A percentile compares a stretch with the other conserved stretches of the same genome.
Conservation (phyloP, 1,284 basidiomycete species). For the Ceratobasidium sp. region DNA sequence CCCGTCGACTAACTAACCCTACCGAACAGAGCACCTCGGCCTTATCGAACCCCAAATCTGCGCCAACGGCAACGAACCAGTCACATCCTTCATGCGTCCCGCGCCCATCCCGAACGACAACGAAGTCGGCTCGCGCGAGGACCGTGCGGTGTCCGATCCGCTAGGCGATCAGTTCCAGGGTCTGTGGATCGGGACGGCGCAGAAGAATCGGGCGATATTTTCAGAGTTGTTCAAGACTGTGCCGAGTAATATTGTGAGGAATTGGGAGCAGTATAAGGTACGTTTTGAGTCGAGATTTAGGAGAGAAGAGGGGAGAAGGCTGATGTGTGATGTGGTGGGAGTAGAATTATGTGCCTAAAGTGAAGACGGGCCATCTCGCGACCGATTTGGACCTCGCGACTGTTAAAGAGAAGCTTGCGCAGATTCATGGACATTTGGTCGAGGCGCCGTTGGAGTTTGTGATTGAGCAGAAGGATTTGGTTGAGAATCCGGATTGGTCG, state of each 20-base stretch:
- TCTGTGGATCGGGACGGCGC: conserved; percentile 80
- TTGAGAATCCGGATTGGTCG: conserved; percentile 77
- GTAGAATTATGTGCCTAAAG: conserved; percentile 78
- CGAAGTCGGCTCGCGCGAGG: conserved; percentile 71
- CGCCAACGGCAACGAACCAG: conserved; percentile 58
- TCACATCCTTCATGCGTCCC: conserved; percentile 80
- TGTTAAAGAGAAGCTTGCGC: conserved; percentile 78
- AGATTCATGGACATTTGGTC: conserved; percentile 79
- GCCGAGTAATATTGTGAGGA: conserved; percentile 82
- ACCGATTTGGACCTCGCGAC: conserved; percentile 71
- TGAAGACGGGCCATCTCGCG: conserved; percentile 85
- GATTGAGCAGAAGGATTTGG: conserved; percentile 80
- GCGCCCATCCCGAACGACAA: conserved; percentile 79
- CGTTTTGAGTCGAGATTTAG: no score
- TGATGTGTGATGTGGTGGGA: conserved; percentile 28
- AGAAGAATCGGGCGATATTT: conserved; percentile 83
- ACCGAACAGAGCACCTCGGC: conserved; percentile 83
- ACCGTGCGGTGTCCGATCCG: conserved; percentile 81
- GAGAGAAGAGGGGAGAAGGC: no score
- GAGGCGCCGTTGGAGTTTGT: conserved; percentile 86
- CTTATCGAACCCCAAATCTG: conserved; percentile 75
- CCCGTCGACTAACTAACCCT: no score
- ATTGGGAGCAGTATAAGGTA: conserved; percentile 83
- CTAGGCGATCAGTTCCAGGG: conserved; percentile 70
- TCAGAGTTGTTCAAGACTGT: conserved; percentile 85